Evolutionary conservation across 306 rosid species (phyloP).

Genomic region (Prosopis cineraria): DNA sequence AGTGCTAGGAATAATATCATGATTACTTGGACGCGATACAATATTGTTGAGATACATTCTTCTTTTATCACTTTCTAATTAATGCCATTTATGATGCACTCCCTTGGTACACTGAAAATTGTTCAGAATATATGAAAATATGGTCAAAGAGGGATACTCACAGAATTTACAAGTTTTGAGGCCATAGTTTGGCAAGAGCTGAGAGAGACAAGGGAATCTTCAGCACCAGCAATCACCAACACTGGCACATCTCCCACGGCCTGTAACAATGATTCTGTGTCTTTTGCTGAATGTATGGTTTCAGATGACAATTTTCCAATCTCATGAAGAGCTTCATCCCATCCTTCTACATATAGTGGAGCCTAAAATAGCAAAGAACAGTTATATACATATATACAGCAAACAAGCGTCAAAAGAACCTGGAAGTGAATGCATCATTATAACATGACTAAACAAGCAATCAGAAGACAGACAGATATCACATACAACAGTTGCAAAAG

Average conservation of each 20-base stretch:
- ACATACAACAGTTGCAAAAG: background rate
- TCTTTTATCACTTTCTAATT: background rate
- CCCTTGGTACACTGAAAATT: slow-evolving; percentile 10
- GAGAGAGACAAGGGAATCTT: slow-evolving; percentile 81
- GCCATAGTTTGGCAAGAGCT: slow-evolving; percentile 87
- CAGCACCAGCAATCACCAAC: slow-evolving; percentile 84
- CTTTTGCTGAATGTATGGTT: slow-evolving; percentile 58
- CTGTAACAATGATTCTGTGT: slow-evolving; percentile 65
- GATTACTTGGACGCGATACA: background rate
- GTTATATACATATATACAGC: background rate
- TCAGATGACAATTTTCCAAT: slow-evolving; percentile 86
- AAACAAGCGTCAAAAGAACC: slow-evolving; percentile 8
- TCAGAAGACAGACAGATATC: background rate
- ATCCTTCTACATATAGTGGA: slow-evolving; percentile 87
- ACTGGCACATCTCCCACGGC: slow-evolving; percentile 71
- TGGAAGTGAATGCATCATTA: slow-evolving; percentile 5
- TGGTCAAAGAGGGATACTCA: slow-evolving; percentile 43
- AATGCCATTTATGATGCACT: background rate
- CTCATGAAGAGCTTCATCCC: slow-evolving; percentile 98
- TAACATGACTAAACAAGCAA: slow-evolving; percentile 13
- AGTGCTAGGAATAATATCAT: background rate
- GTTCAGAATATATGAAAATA: background rate
- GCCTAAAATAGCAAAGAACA: slow-evolving; percentile 55
- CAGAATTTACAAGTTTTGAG: slow-evolving; percentile 83
- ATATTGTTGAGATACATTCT: background rate